Evolutionary conservation across 164 flowering plant genomes (phyloP).

Genomic region (Nymphaea thermarum): DNA sequence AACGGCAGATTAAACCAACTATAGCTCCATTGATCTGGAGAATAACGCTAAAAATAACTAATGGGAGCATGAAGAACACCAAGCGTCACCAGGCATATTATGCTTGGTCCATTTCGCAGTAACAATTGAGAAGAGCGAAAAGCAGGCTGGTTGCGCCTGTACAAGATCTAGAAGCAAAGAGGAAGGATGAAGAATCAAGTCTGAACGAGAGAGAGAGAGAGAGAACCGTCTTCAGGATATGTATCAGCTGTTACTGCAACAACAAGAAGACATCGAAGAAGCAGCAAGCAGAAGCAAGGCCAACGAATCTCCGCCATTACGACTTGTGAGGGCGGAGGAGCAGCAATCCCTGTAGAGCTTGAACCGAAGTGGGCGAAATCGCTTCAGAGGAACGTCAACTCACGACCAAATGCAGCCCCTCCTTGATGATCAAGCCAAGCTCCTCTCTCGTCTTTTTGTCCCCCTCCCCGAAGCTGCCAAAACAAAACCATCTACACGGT

Average conservation of each 20-base stretch:
- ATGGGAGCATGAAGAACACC: too few species aligned
- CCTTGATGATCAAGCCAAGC: not conserved
- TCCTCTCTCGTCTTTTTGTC: not conserved
- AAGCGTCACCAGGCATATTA: too few species aligned
- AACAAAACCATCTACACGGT: not conserved
- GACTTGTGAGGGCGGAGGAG: not conserved
- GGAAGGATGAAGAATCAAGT: not conserved
- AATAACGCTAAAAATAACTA: too few species aligned
- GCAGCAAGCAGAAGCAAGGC: not conserved
- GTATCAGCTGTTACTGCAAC: constrained; percentile 1
- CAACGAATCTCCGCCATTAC: not conserved
- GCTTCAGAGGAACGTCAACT: too few species aligned
- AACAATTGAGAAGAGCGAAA: too few species aligned
- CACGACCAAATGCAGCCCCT: not conserved
- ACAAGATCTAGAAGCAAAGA: not conserved
- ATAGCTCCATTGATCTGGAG: too few species aligned
- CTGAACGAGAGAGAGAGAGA: not conserved
- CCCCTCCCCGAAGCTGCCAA: not conserved
- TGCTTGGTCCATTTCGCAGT: too few species aligned
- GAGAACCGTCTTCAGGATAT: constrained; percentile 9
- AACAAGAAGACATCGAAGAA: not conserved
- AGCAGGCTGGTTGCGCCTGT: too few species aligned
- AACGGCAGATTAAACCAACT: too few species aligned
- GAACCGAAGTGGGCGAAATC: not conserved
- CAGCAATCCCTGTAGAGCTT: not conserved